phyloP scores from a whole-genome alignment of 2,329 filamentous ascomycete genomes.

The Acephala macrosclerotiorum region DNA sequence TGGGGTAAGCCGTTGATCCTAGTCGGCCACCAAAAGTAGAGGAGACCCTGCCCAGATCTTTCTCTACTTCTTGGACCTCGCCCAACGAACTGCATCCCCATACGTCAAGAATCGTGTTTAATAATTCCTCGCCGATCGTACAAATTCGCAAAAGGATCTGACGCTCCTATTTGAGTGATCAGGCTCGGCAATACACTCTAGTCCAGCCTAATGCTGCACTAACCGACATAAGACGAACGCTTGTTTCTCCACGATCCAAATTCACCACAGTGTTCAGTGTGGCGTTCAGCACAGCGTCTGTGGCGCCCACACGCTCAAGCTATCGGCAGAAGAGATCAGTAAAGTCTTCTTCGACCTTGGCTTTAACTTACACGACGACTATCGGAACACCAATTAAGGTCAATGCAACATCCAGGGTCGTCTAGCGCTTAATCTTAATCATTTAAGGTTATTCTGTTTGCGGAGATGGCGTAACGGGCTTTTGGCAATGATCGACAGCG shows the following conservation, averaged over 20 bases:
- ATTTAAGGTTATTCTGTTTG: conserved; percentile 26
- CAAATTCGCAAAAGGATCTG: too few relatives aligned
- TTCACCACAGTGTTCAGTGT: background rate
- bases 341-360: background rate
- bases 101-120: too few relatives aligned
- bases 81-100: too few relatives aligned
- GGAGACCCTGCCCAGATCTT: background rate
- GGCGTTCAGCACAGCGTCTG: background rate
- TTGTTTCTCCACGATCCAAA: background rate
- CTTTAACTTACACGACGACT: background rate
- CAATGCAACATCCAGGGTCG: background rate
- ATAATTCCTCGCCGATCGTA: too few relatives aligned
- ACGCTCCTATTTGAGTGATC: too few relatives aligned
- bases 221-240: background rate
- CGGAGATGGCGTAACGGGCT: conserved; percentile 13
- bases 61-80: background rate
- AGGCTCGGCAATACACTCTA: background rate
- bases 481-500: conserved; percentile 28
- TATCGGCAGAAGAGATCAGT: conserved; percentile 5
- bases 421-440: background rate
- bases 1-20: background rate
- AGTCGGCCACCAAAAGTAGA: background rate
- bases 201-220: background rate
- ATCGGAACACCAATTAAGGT: background rate
- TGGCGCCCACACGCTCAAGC: background rate